Base-by-base conservation (phyloP, 495 filamentous ascomycete species). In the Tuber magnatum region DNA sequence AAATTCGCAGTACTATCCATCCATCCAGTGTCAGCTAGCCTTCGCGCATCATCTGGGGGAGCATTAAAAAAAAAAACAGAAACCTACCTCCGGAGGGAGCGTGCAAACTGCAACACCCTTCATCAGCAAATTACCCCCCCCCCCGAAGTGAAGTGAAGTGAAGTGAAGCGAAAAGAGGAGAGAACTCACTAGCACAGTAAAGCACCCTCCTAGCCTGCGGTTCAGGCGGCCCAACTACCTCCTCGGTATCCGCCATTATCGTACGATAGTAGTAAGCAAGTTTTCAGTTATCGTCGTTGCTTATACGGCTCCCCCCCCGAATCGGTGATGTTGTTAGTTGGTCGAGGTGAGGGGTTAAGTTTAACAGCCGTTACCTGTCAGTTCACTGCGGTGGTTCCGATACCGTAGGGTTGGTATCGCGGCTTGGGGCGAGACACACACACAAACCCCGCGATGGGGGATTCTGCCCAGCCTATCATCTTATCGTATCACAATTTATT, bases 1-100 rank as follows among this genome's bases (percentile, higher is more conserved):
- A 84, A 97, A 98, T 85, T 98, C 96, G 85, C 95, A 99, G 85
- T 97, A 99, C 95, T 99, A 85, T 40, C 39, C 39, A 24, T 48
- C 14, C 46, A 51, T 2, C 0, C 48, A 51, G 7, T 18, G 32
- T 79, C 75, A 65, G 16, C 6, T 14, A 73, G 41, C 16, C 42
- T 28, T 22, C 22, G 22, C 0, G 10, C 51, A 76, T 39, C 42
- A 72, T n/a, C 51, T 44, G 3, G 71, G 38, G 35, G 35, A 18
- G 61, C 1, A n/a, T 56, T 35, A 68, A 42, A 28, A 48, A n/a
- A n/a, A n/a, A n/a, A n/a, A n/a, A n/a, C n/a, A n/a, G n/a, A n/a
- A 51, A 22, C 39, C 38, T 93, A 96, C 93, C 90, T 97, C 95
- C 81, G 94, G 93, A 70, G 95, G 95, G 81, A 99, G 86, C 71